Conservation (phyloP, 306 rosid species). For the Arachis hypogaea region DNA sequence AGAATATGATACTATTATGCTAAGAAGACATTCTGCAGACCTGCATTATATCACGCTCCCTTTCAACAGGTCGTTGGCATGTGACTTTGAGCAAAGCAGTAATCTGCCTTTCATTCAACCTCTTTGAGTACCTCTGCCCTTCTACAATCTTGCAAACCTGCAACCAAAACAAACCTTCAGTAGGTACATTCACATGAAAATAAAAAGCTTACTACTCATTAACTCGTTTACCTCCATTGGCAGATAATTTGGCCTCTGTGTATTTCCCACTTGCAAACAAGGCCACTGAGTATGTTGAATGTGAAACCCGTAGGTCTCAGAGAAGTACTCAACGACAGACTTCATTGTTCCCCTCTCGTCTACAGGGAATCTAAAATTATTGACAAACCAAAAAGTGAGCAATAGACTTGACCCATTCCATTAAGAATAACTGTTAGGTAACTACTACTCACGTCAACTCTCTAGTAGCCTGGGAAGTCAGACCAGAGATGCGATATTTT, state of each 20-base stretch:
- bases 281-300: constrained; percentile 96
- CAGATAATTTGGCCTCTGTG: constrained; percentile 85
- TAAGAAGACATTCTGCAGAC: constrained; percentile 35
- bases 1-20: not conserved
- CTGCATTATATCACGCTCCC: constrained; percentile 86
- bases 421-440: not conserved
- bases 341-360: constrained; percentile 93
- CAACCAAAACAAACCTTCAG: constrained; percentile 34
- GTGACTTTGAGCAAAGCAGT: constrained; percentile 89
- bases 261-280: constrained; percentile 93
- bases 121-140: constrained; percentile 89
- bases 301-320: constrained; percentile 80
- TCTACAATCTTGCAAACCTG: constrained; percentile 98
- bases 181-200: not conserved
- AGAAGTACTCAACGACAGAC: constrained; percentile 90
- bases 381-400: constrained; percentile 29
- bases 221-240: constrained; percentile 82
- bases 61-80: constrained; percentile 90
- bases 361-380: constrained; percentile 77
- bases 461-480: constrained; percentile 91
- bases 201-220: not conserved
- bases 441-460: constrained; percentile 74
- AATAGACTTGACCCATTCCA: not conserved
- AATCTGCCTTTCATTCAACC: constrained; percentile 86
- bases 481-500: constrained; percentile 87